Conservation (phyloP, 1,284 basidiomycete genomes). For the Naganishia albida region DNA sequence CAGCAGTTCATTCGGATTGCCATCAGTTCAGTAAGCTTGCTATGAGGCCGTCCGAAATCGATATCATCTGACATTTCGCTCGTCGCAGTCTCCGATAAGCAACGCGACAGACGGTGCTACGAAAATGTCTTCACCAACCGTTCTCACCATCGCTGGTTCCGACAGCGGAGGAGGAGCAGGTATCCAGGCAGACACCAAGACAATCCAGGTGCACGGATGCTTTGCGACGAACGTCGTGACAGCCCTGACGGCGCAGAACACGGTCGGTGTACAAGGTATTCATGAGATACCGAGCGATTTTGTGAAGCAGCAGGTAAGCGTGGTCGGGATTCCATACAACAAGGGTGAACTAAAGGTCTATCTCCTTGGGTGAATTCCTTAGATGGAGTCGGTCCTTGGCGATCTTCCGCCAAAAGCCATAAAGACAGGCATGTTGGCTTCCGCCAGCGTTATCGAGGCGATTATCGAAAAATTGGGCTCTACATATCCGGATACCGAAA, state of each 20-base stretch:
- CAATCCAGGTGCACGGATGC: conserved; percentile 73
- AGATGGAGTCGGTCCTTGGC: conserved; percentile 73
- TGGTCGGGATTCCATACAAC: too few species aligned
- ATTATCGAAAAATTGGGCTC: conserved; percentile 47
- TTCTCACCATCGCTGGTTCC: conserved; percentile 44
- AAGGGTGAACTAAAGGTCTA: not conserved
- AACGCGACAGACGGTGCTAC: not conserved
- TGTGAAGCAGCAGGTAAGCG: conserved; percentile 67
- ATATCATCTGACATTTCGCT: not conserved
- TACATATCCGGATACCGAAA: conserved; percentile 21
- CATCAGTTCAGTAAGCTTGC: too few species aligned
- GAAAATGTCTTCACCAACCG: conserved; percentile 29
- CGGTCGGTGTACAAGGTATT: conserved; percentile 74
- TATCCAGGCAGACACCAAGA: conserved; percentile 84
- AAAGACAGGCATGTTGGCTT: conserved; percentile 87
- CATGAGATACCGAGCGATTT: conserved; percentile 68
- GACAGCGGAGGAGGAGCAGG: conserved; percentile 88
- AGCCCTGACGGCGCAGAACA: conserved; percentile 90
- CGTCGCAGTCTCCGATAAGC: not conserved
- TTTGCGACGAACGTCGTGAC: conserved; percentile 88
- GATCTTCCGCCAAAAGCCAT: conserved; percentile 75
- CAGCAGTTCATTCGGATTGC: too few species aligned
- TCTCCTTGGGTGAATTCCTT: conserved; percentile 31
- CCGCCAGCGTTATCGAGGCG: conserved; percentile 51
- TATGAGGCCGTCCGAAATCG: not conserved